A percentile compares a stretch with the other conserved stretches of the same genome.
Conservation (phyloP, 768 basidiomycete species). For the Boletus rufocinnamomeus region DNA sequence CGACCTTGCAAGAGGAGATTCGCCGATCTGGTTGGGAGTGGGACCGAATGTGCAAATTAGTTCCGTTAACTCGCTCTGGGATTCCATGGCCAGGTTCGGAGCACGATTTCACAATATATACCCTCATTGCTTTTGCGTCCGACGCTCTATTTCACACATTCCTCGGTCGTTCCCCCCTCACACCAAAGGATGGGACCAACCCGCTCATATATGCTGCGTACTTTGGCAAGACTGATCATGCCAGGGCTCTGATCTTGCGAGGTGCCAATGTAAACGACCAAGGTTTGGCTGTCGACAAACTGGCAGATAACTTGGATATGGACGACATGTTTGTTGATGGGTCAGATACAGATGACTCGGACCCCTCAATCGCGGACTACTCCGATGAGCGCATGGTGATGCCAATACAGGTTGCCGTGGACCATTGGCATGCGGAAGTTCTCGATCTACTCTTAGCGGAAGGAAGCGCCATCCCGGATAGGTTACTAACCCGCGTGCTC, state of each 20-base stretch:
- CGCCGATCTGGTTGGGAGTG: background rate
- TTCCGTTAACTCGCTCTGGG: background rate
- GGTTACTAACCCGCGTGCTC: background rate
- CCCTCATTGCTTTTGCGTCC: too few species aligned
- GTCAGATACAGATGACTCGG: background rate
- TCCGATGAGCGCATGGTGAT: background rate
- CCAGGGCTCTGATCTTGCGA: too few species aligned
- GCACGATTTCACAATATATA: slow-evolving; percentile 8
- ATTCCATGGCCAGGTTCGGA: slow-evolving; percentile 4
- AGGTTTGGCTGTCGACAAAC: background rate
- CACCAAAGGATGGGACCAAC: background rate
- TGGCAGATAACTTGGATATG: background rate
- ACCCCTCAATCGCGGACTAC: background rate
- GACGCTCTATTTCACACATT: too few species aligned
- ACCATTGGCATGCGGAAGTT: slow-evolving; percentile 5
- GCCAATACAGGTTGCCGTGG: slow-evolving; percentile 1
- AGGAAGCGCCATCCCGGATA: background rate
- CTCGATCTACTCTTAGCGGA: slow-evolving; percentile 4
- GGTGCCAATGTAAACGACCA: too few species aligned
- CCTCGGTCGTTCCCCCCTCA: background rate
- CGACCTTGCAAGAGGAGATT: background rate
- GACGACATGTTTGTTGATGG: background rate
- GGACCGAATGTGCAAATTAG: too few species aligned
- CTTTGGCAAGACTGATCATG: too few species aligned
- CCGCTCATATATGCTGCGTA: slow-evolving; percentile 20